phyloP scores from a whole-genome alignment of 2,329 filamentous ascomycete genomes.

The Xylariaceae sp. region DNA sequence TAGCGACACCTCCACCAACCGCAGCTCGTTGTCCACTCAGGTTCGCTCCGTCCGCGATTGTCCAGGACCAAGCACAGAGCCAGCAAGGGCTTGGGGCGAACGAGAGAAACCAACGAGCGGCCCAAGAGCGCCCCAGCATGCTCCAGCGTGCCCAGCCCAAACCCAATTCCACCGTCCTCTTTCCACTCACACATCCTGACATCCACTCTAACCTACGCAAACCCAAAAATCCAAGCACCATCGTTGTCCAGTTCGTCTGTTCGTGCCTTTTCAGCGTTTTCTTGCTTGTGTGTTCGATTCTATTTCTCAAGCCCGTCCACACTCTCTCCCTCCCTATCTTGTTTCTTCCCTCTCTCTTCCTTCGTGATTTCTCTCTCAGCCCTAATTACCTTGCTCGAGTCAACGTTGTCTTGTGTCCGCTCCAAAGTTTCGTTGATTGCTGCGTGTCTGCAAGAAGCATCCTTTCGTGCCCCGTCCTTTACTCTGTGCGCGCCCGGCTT shows the following conservation, averaged over 20 bases:
- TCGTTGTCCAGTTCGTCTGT: constrained; percentile 28
- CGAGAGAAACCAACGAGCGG: too few species aligned
- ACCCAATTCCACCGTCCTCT: constrained; percentile 24
- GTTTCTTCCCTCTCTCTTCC: constrained; percentile 19
- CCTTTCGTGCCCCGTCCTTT: constrained; percentile 29
- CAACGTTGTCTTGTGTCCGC: constrained; percentile 16
- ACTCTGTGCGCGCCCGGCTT: constrained; percentile 31
- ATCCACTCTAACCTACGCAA: constrained; percentile 18
- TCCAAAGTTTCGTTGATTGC: constrained; percentile 30
- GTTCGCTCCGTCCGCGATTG: too few species aligned
- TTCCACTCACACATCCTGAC: constrained; percentile 28
- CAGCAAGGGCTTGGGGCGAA: too few species aligned
- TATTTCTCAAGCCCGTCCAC: constrained; percentile 22
- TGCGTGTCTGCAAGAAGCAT: constrained; percentile 33
- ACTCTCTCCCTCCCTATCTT: constrained; percentile 14
- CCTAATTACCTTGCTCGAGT: constrained; percentile 24
- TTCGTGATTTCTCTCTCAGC: constrained; percentile 21
- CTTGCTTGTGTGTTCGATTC: constrained; percentile 24
- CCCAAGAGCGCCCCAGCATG: too few species aligned
- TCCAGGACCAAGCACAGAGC: too few species aligned
- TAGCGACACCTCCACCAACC: too few species aligned
- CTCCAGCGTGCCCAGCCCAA: constrained; percentile 11
- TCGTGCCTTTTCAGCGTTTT: constrained; percentile 26
- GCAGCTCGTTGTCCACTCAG: too few species aligned
- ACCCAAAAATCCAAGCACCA: constrained; percentile 30